Evolutionary conservation across 2,329 filamentous ascomycete genomes (phyloP), one percentile per base, ranked within the genome.

Genomic region (Penicillium sp.): DNA sequence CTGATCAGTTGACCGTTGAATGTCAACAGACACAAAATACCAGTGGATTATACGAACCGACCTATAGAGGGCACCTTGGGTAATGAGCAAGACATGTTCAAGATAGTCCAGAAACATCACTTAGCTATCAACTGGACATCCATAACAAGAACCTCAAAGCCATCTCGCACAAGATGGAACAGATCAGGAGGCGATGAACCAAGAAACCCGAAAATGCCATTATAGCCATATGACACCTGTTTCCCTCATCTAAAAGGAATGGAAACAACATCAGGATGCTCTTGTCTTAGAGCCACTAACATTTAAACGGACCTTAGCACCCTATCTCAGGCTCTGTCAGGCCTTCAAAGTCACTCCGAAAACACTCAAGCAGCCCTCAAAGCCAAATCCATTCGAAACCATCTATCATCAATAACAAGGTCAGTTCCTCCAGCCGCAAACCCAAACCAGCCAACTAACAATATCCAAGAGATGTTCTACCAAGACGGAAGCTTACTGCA

Each of bases 151-250:
- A 21, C 3, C 7, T 9, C 26, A 45, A 19, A 45, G 29, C 6
- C 19, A 39, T 31, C 47, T 32, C 12, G 19, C 42, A 49, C 13
- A 45, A 32, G 7, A 49, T 17, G 42, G 28, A 39, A 39, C 28
- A 45, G 47, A 28, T 39, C 41, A 49, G 41, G 34, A 24, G 26
- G 17, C 13, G 6, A 45, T 5, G 13, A 12, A 35, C 29, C n/a
- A 33, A 43, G 29, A 43, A 29, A 15, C 5, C 13, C 8, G 3
- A 28, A 28, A 38, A 28, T 40, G 28, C 2, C 22, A 28, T 39
- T 45, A 31, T 45, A 39, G 22, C 19, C n/a, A 45, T 26, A 33
- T 45, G 28, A 49, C 28, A 49, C 41, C n/a, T 31, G 17, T 15
- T 44, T 49, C 19, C 19, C 29, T 44, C 24, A 19, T 24, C n/a